phyloP scores from a whole-genome alignment of 2,329 filamentous ascomycete species.

The Chrysoporthe cubensis region DNA sequence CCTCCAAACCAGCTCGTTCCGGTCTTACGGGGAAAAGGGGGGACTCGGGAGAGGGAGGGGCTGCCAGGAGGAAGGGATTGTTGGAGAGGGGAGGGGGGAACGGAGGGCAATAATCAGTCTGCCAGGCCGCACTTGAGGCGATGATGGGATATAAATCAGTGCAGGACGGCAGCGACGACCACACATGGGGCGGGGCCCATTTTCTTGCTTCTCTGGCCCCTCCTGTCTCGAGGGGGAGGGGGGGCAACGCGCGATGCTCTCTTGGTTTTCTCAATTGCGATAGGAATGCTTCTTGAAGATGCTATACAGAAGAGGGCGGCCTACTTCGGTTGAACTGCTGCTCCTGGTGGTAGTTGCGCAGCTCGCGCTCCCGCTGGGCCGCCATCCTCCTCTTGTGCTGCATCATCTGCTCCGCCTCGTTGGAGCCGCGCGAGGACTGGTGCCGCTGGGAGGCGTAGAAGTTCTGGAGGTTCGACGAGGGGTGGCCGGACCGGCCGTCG shows the following conservation, averaged over 20 bases:
- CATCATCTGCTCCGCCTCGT: constrained; percentile 97
- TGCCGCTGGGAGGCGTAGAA: constrained; percentile 95
- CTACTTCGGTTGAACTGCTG: constrained; percentile 99
- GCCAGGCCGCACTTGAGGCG: constrained; percentile 30
- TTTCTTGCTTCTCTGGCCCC: not conserved
- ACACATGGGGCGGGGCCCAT: not conserved
- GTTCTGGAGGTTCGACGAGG: constrained; percentile 76
- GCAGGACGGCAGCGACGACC: constrained; percentile 2
- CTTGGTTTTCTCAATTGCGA: constrained; percentile 40
- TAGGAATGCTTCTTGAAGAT: constrained; percentile 47
- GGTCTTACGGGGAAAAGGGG: too few species aligned
- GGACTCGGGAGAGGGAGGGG: too few species aligned
- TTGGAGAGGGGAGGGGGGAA: too few species aligned
- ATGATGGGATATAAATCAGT: constrained; percentile 3
- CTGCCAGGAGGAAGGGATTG: too few species aligned
- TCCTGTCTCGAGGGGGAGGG: not conserved
- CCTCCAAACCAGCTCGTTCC: too few species aligned
- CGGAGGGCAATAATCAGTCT: constrained; percentile 25
- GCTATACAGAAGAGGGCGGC: constrained; percentile 77
- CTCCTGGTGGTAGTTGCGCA: constrained; percentile 99
- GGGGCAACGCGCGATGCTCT: not conserved
- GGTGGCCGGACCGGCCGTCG: constrained; percentile 38
- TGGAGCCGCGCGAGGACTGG: constrained; percentile 79
- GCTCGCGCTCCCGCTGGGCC: constrained; percentile 96
- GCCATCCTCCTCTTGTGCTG: constrained; percentile 99